Conservation (phyloP, 768 basidiomycete species). For the Hirschioporus abietinus region DNA sequence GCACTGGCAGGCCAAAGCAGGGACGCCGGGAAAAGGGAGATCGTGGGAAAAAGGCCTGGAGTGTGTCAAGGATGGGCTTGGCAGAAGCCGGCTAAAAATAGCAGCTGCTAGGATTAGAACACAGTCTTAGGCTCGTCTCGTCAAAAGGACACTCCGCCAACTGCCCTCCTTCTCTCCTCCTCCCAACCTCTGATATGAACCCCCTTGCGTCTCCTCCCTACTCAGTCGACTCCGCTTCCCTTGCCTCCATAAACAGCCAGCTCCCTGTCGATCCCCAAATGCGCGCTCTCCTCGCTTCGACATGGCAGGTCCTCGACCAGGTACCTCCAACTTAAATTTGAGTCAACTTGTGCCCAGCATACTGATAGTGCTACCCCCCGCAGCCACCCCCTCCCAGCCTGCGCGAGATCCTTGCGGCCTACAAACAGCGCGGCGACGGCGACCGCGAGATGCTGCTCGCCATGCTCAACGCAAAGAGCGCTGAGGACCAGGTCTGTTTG, state of each 20-base stretch:
- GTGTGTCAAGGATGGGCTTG: slow-evolving; percentile 1
- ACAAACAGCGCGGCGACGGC: slow-evolving; percentile 80
- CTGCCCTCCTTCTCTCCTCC: slow-evolving; percentile 14
- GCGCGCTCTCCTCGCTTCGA: slow-evolving; percentile 34
- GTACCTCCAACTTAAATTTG: slow-evolving; percentile 20
- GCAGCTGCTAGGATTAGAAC: neutral
- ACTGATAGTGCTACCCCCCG: slow-evolving; percentile 8
- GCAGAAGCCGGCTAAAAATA: neutral
- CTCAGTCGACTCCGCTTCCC: slow-evolving; percentile 13
- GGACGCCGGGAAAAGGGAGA: neutral
- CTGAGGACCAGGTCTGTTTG: slow-evolving; percentile 80
- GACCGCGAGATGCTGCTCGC: slow-evolving; percentile 89
- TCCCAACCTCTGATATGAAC: slow-evolving; percentile 22
- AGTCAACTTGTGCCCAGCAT: slow-evolving; percentile 2
- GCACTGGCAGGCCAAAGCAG: neutral
- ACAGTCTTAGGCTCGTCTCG: slow-evolving; percentile 2
- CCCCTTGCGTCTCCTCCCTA: slow-evolving; percentile 21
- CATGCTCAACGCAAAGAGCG: slow-evolving; percentile 87
- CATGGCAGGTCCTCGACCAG: slow-evolving; percentile 43
- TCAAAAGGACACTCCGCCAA: slow-evolving; percentile 14
- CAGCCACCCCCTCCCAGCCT: slow-evolving; percentile 77
- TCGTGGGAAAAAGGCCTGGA: neutral
- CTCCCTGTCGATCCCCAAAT: slow-evolving; percentile 17
- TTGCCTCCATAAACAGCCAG: slow-evolving; percentile 13
- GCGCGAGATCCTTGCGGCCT: slow-evolving; percentile 82